phyloP scores from a whole-genome alignment of 2,329 filamentous ascomycete species.

The Fusarium algeriense region DNA sequence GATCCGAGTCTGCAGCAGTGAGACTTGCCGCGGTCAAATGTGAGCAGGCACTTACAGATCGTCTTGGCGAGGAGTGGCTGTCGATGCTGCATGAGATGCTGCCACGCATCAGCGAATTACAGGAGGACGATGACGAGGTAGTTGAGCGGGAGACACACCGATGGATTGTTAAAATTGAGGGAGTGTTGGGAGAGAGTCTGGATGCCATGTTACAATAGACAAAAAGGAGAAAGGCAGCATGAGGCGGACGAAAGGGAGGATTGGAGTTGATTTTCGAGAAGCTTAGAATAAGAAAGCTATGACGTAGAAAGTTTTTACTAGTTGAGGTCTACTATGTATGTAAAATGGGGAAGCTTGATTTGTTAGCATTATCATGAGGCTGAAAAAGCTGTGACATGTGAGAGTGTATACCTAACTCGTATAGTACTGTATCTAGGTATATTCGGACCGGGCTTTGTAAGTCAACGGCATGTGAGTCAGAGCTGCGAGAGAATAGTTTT shows the following conservation, averaged over 20 bases:
- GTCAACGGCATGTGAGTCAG: slow-evolving; percentile 26
- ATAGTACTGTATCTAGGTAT: background rate
- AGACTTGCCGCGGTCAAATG: slow-evolving; percentile 85
- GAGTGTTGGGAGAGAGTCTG: slow-evolving; percentile 87
- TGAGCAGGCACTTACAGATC: slow-evolving; percentile 82
- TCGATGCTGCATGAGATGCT: slow-evolving; percentile 93
- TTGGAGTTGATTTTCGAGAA: slow-evolving; percentile 27
- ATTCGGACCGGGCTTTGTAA: slow-evolving; percentile 13
- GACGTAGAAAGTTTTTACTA: slow-evolving; percentile 22
- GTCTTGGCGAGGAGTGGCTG: slow-evolving; percentile 93
- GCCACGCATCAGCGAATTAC: slow-evolving; percentile 92
- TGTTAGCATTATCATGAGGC: background rate
- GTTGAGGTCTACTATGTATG: slow-evolving; percentile 25
- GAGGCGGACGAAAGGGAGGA: slow-evolving; percentile 24
- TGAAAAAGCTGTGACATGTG: slow-evolving; percentile 20
- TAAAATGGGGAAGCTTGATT: slow-evolving; percentile 22
- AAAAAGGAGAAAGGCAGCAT: slow-evolving; percentile 40
- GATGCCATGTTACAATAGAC: slow-evolving; percentile 89
- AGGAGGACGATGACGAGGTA: slow-evolving; percentile 95
- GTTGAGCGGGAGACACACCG: slow-evolving; percentile 90
- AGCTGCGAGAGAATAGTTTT: background rate
- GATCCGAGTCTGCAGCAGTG: slow-evolving; percentile 76
- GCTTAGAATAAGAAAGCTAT: slow-evolving; percentile 28
- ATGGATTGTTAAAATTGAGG: slow-evolving; percentile 93
- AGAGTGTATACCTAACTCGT: background rate